Base-by-base conservation (phyloP, 306 rosid genomes). In the Hippophae gyantsensis region DNA sequence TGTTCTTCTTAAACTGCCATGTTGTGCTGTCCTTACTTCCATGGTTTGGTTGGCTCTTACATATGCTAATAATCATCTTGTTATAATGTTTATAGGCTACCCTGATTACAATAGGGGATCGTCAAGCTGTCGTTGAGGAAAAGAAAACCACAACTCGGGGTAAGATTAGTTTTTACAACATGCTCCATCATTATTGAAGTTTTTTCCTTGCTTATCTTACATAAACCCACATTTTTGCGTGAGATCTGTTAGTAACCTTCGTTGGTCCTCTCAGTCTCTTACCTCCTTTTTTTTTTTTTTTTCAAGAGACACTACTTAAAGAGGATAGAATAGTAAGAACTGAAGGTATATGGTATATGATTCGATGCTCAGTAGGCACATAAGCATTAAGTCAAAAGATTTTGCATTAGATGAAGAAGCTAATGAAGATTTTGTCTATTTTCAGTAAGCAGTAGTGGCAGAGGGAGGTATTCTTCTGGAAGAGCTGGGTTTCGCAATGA, bases 131-230 rank as follows among this genome's bases (percentile, higher is more conserved):
- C 67, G 65, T 93, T 3, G 99, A 93, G 85, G 95, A 84, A 74
- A 93, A 93, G 76, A 88, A 86, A 81, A 85, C 99, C 54, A 80
- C 89, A 13, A 93, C 96, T 47, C 85, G 97, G 77, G 99, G 99
- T 88, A 81, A 68, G 56, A 57, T 50, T 13, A 32, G 38, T 32
- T 2, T 32, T 32, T 32, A 32, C 38, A 56, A 9, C 7, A 49
- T 8, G 9, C 9, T 40, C 7, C 45, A 43, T 56, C 7, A 4
- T 50, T 52, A 6, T 41, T 53, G 0, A 27, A 25, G 51, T 25
- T 9, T 47, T 14, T 49, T 12, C 23, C 10, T 42, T 49, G 57
- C 11, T 26, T 27, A 11, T 32, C 18, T 40, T 43, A 40, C 42
- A 18, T 12, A 57, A 42, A n/a, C 0, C 0, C 14, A 41, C 55